Evolutionary conservation across 345 rosid species (phyloP).

Genomic region (Salix brachista): DNA sequence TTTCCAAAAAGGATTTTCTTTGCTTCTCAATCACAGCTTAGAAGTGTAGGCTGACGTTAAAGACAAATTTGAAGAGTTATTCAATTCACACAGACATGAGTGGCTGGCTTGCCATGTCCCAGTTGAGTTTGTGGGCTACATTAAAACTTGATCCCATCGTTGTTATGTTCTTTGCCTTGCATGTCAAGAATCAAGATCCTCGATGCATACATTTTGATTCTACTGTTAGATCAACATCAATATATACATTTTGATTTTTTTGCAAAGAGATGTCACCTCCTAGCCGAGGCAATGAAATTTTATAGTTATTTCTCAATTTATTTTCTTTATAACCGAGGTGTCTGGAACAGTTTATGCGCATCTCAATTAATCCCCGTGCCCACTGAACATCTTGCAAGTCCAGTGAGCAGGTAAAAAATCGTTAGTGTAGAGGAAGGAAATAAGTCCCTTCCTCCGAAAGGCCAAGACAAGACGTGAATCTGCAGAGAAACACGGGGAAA

Average conservation of each 20-base stretch:
- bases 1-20: background rate
- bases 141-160: slow-evolving; percentile 26
- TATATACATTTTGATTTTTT: too few relatives aligned
- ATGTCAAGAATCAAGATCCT: background rate
- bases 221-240: background rate
- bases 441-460: too few relatives aligned
- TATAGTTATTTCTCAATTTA: background rate
- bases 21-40: background rate
- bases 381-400: too few relatives aligned
- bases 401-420: accelerated
- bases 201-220: background rate
- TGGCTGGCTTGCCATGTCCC: background rate
- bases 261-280: too few relatives aligned
- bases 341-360: accelerated
- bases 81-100: background rate
- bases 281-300: too few relatives aligned
- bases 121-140: slow-evolving; percentile 3
- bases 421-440: too few relatives aligned
- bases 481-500: too few relatives aligned
- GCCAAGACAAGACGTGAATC: too few relatives aligned
- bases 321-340: too few relatives aligned
- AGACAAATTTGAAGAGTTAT: background rate
- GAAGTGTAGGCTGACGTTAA: background rate
- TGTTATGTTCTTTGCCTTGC: slow-evolving; percentile 7
- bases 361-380: accelerated